These are phyloP conservation scores for Coniochaeta hoffmannii DNA, from an alignment of 2,329 filamentous ascomycete species.

Conservation along the genomic window DNA sequence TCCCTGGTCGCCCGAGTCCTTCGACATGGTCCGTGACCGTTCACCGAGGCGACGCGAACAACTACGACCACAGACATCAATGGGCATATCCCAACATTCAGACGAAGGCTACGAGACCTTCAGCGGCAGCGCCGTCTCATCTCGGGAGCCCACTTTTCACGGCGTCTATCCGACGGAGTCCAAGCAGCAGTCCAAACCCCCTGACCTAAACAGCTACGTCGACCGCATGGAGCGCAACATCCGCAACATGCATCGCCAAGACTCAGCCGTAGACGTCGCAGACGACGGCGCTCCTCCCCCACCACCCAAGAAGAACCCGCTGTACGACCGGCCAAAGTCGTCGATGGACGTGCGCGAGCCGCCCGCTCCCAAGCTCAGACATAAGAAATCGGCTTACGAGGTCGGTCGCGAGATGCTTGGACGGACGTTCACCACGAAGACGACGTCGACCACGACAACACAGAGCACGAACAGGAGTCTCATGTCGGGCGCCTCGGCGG, in stretches of 20 bases:
- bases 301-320: slow-evolving; percentile 42
- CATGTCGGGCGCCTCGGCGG: slow-evolving; percentile 89
- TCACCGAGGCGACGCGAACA: slow-evolving; percentile 25
- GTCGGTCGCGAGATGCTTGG: slow-evolving; percentile 62
- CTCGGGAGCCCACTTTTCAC: slow-evolving; percentile 36
- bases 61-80: slow-evolving; percentile 61
- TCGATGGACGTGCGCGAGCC: slow-evolving; percentile 39
- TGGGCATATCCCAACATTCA: slow-evolving; percentile 54
- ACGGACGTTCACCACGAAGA: slow-evolving; percentile 83
- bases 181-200: slow-evolving; percentile 43
- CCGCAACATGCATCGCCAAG: slow-evolving; percentile 60
- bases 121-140: slow-evolving; percentile 43
- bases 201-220: slow-evolving; percentile 78
- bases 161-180: slow-evolving; percentile 33
- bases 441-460: slow-evolving; percentile 64
- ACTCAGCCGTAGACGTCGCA: slow-evolving; percentile 38
- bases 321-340: slow-evolving; percentile 50
- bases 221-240: slow-evolving; percentile 85
- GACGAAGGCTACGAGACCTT: slow-evolving; percentile 56
- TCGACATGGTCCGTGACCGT: slow-evolving; percentile 48
- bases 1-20: slow-evolving; percentile 89
- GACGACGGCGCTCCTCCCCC: slow-evolving; percentile 55
- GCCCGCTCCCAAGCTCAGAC: slow-evolving; percentile 41
- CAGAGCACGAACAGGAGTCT: slow-evolving; percentile 76
- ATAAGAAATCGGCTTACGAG: slow-evolving; percentile 73